phyloP scores from a whole-genome alignment of 441 rosid species.

The Cnidoscolus chayamansa region DNA sequence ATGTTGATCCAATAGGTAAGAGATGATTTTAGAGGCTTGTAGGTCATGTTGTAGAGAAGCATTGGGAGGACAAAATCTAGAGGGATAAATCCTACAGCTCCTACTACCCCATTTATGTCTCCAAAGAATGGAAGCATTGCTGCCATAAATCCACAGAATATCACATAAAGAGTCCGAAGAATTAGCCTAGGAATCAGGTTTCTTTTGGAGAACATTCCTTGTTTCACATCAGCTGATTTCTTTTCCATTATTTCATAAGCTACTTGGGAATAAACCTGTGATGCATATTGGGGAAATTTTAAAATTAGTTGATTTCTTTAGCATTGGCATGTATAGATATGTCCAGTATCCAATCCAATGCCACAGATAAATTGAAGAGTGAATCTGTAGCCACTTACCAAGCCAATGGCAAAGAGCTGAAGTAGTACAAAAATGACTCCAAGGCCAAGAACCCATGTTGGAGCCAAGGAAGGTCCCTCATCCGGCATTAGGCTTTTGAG shows the following conservation, averaged over 20 bases:
- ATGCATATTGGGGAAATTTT: not conserved
- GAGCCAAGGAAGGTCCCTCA: constrained; percentile 69
- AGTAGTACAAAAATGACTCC: constrained; percentile 69
- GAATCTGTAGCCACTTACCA: constrained; percentile 28
- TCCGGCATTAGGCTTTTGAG: constrained; percentile 84
- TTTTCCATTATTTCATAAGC: constrained; percentile 89
- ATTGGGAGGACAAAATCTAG: constrained; percentile 86
- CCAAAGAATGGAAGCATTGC: constrained; percentile 94
- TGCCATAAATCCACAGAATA: constrained; percentile 85
- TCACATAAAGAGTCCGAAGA: constrained; percentile 64
- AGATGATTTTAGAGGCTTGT: constrained; percentile 57
- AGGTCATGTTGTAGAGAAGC: constrained; percentile 89
- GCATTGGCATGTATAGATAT: not conserved
- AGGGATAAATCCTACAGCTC: constrained; percentile 91
- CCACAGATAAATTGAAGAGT: constrained; percentile 8
- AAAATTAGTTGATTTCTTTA: not conserved
- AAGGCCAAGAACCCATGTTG: constrained; percentile 66
- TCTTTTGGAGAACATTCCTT: constrained; percentile 74
- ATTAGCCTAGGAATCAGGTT: constrained; percentile 72
- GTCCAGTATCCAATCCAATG: not conserved
- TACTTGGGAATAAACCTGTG: constrained; percentile 93
- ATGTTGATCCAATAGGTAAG: constrained; percentile 60
- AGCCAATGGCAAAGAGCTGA: constrained; percentile 89
- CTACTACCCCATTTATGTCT: constrained; percentile 77
- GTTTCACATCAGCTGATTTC: constrained; percentile 68